Evolutionary conservation across 2,329 filamentous ascomycete genomes (phyloP), one percentile per base, ranked within the genome.

Genomic region (Apiospora marii): DNA sequence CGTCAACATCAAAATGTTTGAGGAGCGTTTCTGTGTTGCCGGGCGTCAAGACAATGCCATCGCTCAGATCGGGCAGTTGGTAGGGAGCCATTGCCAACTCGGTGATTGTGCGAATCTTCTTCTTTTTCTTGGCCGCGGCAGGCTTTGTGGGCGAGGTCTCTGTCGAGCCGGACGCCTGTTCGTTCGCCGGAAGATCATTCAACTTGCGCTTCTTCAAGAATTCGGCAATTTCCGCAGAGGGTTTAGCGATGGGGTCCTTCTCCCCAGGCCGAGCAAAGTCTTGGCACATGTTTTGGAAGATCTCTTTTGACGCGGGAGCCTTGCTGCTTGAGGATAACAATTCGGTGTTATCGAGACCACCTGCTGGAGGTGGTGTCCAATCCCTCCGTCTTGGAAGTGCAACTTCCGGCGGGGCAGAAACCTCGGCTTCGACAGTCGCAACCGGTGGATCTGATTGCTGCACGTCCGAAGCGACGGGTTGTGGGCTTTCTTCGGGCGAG

Each of bases 51-150:
- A 81, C 51, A 41, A 58, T n/a, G 30, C 27, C 44, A 22, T 44
- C 44, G 13, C 79, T 75, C 70, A 85, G 80, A 4, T 81, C 79
- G 3, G 83, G 79, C 34, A 83, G 80, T 16, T 79, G 80, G 78
- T 95, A 96, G 5, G 90, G 90, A 16, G 93, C 92, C 1, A 92
- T 96, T 14, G 94, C 93, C 69, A 93, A 83, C 53, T 91, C 93
- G 0, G 94, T 97, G 72, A 97, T 92, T 0, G 94, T 97, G 53
- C 90, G 90, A 0, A 91, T 83, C 80, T 92, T 95, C 82, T 93
- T 94, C 34, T 41, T 64, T 19, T 48, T 68, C 81, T 90, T 91
- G 4, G 87, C 83, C 6, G 85, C 84, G 75, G 90, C 92, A 30
- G 82, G 79, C 78, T 89, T 90, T 0, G 77, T 74, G 0, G 82